Evolutionary conservation across 305 asterid genomes (phyloP).

Genomic region (Rubia occidens): DNA sequence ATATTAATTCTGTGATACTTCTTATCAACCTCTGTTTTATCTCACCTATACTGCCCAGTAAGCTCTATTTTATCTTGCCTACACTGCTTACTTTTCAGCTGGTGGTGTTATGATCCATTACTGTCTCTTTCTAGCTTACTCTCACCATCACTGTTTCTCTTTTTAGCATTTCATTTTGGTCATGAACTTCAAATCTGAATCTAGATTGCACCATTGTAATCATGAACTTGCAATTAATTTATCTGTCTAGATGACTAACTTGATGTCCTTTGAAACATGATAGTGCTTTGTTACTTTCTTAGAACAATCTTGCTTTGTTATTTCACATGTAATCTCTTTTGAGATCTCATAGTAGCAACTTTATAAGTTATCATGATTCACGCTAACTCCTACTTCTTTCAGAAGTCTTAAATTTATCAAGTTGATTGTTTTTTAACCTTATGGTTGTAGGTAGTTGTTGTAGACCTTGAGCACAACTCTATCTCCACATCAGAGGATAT

Average conservation of each 20-base stretch:
- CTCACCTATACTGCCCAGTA: neutral
- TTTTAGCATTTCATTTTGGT: neutral
- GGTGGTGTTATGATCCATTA: neutral
- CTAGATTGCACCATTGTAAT: neutral
- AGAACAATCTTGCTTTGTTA: neutral
- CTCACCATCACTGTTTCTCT: neutral
- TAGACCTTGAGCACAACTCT: constrained; percentile 87
- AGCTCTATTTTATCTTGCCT: neutral
- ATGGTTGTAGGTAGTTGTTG: constrained; percentile 81
- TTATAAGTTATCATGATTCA: neutral
- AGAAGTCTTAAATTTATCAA: neutral
- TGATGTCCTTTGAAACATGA: neutral
- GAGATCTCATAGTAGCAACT: neutral
- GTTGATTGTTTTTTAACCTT: constrained; percentile 18
- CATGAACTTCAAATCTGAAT: neutral
- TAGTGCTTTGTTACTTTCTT: neutral
- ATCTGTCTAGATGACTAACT: neutral
- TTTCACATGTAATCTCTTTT: neutral
- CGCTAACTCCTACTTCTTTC: constrained; percentile 1
- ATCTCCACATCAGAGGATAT: constrained; percentile 90
- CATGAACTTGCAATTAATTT: neutral
- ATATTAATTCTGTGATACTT: neutral
- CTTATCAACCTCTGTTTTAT: neutral
- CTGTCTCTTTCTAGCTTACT: neutral
- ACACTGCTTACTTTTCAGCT: neutral